Base-by-base conservation (phyloP, 1,284 basidiomycete species). In the Pyrrhoderma lamaoense region DNA sequence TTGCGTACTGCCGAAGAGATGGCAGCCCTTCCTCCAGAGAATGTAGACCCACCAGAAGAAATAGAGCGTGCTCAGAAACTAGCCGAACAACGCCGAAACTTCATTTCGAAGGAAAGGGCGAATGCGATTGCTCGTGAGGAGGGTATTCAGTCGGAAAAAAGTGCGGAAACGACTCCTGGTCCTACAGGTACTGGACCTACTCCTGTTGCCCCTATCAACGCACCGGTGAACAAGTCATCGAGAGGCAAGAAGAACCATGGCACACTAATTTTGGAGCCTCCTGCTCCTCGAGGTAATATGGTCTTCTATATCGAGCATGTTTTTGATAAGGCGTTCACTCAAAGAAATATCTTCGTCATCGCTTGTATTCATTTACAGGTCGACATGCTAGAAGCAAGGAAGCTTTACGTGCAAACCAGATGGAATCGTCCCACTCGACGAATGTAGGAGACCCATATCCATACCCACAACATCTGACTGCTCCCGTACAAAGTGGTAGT, bases 31-130 rank as follows among this genome's bases (percentile, higher is more conserved):
- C 37, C 25, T 8, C 9, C 23, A n/a, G 85, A 88, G 68, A 88
- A 89, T 59, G 67, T 85, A 11, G 85, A 89, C 61, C 77, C 82
- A 0, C 59, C 63, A 13, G 82, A 85, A 40, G 85, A 89, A 64
- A 70, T 78, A 19, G 75, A 75, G 43, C 85, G 80, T 74, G 85
- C 82, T 8, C 69, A 67, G 56, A 68, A 67, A 58, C 88, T 87
- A 86, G 77, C 79, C n/a, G 66, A 68, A 16, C 73, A 77, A 52
- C 73, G 85, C 52, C 76, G 79, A 56, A 51, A 69, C 13, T 89
- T 89, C 58, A 5, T 31, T 69, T 89, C 34, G 42, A 25, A 21
- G 14, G 38, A n/a, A 42, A 46, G 14, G 3, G 31, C 16, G 39
- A 56, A 42, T 37, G 48, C 23, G 11, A 25, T 49, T 25, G 36